These are phyloP conservation scores for Petunia axillaris DNA, from an alignment of 257 asterid species.

Conservation along the genomic window DNA sequence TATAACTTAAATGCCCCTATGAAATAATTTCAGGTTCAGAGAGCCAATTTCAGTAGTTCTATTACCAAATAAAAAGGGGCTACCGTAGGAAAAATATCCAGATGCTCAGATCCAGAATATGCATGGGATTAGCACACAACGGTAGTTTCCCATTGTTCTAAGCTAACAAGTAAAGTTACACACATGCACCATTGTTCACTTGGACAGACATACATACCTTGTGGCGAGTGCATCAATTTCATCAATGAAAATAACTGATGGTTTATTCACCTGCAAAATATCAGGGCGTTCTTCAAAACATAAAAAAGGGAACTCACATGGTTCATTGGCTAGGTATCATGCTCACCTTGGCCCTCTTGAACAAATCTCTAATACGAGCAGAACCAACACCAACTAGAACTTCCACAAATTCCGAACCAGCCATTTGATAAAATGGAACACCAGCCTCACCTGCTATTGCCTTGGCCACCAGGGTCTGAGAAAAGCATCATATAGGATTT, in stretches of 20 bases:
- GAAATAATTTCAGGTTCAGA: neutral
- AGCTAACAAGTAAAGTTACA: neutral
- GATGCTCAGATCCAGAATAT: constrained; percentile 7
- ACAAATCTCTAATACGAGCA: constrained; percentile 97
- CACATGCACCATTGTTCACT: neutral
- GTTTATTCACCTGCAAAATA: constrained; percentile 82
- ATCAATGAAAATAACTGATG: constrained; percentile 95
- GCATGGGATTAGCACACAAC: neutral
- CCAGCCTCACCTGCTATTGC: constrained; percentile 99
- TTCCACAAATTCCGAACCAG: constrained; percentile 98
- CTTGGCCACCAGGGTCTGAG: constrained; percentile 94
- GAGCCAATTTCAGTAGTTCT: constrained; percentile 12
- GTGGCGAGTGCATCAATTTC: constrained; percentile 98
- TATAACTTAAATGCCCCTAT: too few relatives aligned
- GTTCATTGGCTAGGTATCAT: constrained; percentile 16
- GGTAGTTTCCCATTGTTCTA: neutral
- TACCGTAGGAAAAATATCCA: neutral
- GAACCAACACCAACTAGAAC: constrained; percentile 98
- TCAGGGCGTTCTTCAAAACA: constrained; percentile 30
- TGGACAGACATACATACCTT: constrained; percentile 53
- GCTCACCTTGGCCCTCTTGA: constrained; percentile 95
- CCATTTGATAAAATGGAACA: constrained; percentile 99
- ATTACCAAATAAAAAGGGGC: neutral
- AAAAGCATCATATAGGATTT: constrained; percentile 13
- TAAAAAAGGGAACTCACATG: neutral